Conservation (phyloP, 371 early-diverging fungal species). For the Mucor mucedo region DNA sequence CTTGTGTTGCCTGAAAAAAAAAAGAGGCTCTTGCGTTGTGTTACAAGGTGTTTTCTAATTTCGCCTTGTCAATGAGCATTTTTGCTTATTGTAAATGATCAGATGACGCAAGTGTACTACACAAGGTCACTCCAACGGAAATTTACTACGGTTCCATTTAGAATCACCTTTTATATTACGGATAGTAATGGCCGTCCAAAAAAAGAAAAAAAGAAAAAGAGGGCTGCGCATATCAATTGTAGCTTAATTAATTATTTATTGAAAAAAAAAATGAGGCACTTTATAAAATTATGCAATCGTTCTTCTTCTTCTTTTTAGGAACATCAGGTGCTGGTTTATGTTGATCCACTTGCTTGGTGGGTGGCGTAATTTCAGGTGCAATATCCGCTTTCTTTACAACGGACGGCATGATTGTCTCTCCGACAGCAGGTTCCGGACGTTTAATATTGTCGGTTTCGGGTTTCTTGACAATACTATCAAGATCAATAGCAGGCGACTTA, state of each 20-base stretch:
- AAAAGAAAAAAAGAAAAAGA: not conserved
- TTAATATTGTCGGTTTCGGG: not conserved
- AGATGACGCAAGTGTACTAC: not conserved
- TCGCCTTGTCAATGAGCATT: not conserved
- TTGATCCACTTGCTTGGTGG: not conserved
- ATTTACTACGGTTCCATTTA: not conserved
- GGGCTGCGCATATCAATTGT: not conserved
- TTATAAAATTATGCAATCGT: constrained; percentile 5
- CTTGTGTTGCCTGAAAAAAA: not conserved
- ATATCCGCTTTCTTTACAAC: constrained; percentile 14
- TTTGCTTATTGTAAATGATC: not conserved
- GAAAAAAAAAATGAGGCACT: not conserved
- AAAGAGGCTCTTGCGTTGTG: not conserved
- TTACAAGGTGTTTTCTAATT: too few species aligned
- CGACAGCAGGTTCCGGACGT: constrained; percentile 17
- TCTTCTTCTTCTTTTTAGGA: not conserved
- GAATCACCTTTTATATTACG: not conserved
- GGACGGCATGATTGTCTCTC: constrained; percentile 11
- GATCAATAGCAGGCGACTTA: constrained; percentile 7
- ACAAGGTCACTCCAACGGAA: not conserved
- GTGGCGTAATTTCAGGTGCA: not conserved
- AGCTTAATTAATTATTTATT: not conserved
- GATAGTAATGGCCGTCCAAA: not conserved
- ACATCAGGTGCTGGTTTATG: not conserved
- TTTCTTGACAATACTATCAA: not conserved